Percentiles rank a stretch among this genome's conserved stretches.
phyloP scores from a whole-genome alignment of 208 protist species.

The Trypanosoma theileri region DNA sequence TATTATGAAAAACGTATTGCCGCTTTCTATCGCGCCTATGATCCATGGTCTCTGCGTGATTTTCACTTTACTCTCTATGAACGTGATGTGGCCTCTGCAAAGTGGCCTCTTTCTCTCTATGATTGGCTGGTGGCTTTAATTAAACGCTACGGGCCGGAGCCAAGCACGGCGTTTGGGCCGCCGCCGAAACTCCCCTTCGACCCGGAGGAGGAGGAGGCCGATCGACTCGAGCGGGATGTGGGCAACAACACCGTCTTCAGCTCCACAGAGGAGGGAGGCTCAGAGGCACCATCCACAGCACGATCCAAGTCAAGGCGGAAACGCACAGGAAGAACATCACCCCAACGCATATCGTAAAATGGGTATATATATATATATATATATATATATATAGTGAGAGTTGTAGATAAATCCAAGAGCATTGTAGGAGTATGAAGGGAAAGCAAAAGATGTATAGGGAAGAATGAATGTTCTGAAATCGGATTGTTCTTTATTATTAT shows the following conservation, averaged over 20 bases:
- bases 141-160: conserved; percentile 48
- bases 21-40: conserved; percentile 44
- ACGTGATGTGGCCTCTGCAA: conserved; percentile 61
- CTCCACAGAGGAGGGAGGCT: background rate
- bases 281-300: background rate
- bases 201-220: conserved; percentile 20
- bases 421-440: background rate
- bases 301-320: background rate
- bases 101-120: conserved; percentile 61
- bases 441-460: background rate
- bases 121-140: conserved; percentile 62
- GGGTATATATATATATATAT: too few species aligned
- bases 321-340: background rate
- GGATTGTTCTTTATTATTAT: conserved; percentile 4
- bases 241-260: background rate
- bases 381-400: too few species aligned
- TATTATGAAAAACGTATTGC: conserved; percentile 73
- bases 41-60: conserved; percentile 40
- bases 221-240: background rate
- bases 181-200: conserved; percentile 55
- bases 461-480: background rate
- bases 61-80: conserved; percentile 83
- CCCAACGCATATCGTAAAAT: too few species aligned
- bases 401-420: too few species aligned
- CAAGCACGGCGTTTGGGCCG: conserved; percentile 33